Evolutionary conservation across 2,329 filamentous ascomycete genomes (phyloP), one percentile per base, ranked within the genome.

Genomic region (Trichothecium roseum): DNA sequence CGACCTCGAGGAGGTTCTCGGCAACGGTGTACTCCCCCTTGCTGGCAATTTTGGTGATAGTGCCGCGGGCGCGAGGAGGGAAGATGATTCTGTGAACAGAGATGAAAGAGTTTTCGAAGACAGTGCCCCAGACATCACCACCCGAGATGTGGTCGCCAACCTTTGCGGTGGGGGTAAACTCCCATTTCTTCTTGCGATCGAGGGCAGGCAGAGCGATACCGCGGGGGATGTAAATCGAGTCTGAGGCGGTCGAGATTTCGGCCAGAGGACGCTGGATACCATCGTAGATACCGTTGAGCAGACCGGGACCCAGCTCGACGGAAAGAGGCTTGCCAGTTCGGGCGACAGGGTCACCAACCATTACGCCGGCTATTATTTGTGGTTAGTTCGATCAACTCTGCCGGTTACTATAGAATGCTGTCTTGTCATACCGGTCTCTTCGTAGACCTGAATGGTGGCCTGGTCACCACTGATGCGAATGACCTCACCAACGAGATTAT

Each of bases 251-350:
- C 48, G 85, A 70, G 53, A 98, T 98, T 47, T 76, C 79, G 64
- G 81, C 81, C 50, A 98, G 79, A 34, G 91, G 91, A 56, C 91
- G 81, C 63, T 98, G 91, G 53, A 98, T 98, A 68, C 91, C 91
- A 60, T 98, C 91, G 72, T 96, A 98, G 62, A 98, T 98, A 48
- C 91, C 95, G 67, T 96, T 89, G 75, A 98, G 86, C 60, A 98
- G 70, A 57, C 91, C 91, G 44, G 91, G 91, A 34, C 91, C 91
- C 32, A 98, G 81, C 63, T 98, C 91, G 63, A 98, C 91, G 39
- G 91, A 95, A 37, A 98, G 71, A 44, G 91, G 91, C 73, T 96
- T 95, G 61, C 87, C 85, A 39, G 89, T 95, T 53, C 89, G 78
- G 42, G 67, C 53, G 47, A 98, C 91, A 34, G 91, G 91, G 57